Base-by-base conservation (phyloP, 1,284 basidiomycete species). In the Rhodofomes roseus region DNA sequence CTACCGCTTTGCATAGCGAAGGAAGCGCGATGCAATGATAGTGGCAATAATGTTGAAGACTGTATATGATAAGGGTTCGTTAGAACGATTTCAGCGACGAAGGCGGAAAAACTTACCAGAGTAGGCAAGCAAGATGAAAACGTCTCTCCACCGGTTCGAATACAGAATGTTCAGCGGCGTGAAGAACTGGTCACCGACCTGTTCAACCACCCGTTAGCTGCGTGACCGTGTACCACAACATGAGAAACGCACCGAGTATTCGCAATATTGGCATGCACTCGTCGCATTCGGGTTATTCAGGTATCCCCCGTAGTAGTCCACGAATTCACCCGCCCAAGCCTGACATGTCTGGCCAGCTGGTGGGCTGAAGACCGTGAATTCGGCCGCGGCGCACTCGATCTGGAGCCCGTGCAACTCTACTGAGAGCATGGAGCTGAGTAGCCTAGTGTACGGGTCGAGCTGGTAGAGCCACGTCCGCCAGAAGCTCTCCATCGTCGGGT, bases 381-480 rank as follows among this genome's bases (percentile, higher is more conserved):
- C 92, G 55, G 83, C 80, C 1, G 76, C 66, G 40, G 81, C 79
- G 77, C 94, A 96, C 37, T 68, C 71, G 58, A 97, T 87, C 0
- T 69, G 65, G 9, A 94, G 77, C 16, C 88, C 92, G 69, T 93
- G 84, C 27, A 98, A 79, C 67, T 92, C 93, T 14, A 89, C 93
- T 1, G 90, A 83, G 57, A 94, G 76, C 77, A 96, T 87, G 14
- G 91, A 80, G 2, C 84, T 80, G 41, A 94, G 74, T n/a, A 85
- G 80, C 36, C 90, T 83, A 2, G 90, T 93, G 75, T 86, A 93
- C 0, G 86, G 86, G 41, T 79, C 78, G 7, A 91, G 73, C 62
- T 86, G 76, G 72, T 92, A 92, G 44, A 93, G 71, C 89, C 92
- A 95, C 20, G 78, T 77, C 62, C 82, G 75, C 87, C 90, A 95